Evolutionary conservation across 495 filamentous ascomycete genomes (phyloP), one percentile per base, ranked within the genome.

Genomic region (Penicillium diatomitis): DNA sequence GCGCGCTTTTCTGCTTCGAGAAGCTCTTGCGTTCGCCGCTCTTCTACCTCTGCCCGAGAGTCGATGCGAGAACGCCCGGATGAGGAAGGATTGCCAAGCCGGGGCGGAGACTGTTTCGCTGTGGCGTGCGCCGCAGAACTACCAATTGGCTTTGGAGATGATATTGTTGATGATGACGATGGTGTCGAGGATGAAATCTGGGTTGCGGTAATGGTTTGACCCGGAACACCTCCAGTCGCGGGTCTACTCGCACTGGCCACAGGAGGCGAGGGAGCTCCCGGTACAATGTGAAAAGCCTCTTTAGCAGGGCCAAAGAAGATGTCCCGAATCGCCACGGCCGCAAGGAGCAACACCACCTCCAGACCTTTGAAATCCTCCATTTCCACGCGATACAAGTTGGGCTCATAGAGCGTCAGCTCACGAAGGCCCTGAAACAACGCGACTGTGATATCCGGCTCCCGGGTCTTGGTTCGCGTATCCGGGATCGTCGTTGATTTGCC

Each of bases 281-380:
- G 74, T n/a, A 69, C 67, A 33, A 95, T 76, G 60, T 95, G 92
- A 71, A 97, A 98, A 0, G 80, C 68, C 53, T 91, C 83, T 34
- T 74, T 74, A 42, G 81, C 75, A 9, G 80, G 68, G 30, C 70
- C 69, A 51, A 92, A 84, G 68, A 84, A 96, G 11, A 96, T 77
- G 51, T 97, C 92, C 28, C 85, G 81, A 53, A 97, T 94, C 7
- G 90, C 86, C 36, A 86, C 80, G 1, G 89, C 85, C 29, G 83
- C 75, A 4, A 98, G 72, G n/a, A 98, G 60, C 3, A 97, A 63
- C 0, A 91, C 86, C 2, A 97, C 75, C 66, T 98, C 92, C 5
- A 97, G 71, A 3, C 92, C 92, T 65, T 97, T 98, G 49, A 84
- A 80, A 65, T 98, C 92, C 62, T 97, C 91, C 57, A 96, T 82